These are phyloP conservation scores for Lactarius sanguifluus DNA, from an alignment of 768 basidiomycete species.

Conservation along the genomic window DNA sequence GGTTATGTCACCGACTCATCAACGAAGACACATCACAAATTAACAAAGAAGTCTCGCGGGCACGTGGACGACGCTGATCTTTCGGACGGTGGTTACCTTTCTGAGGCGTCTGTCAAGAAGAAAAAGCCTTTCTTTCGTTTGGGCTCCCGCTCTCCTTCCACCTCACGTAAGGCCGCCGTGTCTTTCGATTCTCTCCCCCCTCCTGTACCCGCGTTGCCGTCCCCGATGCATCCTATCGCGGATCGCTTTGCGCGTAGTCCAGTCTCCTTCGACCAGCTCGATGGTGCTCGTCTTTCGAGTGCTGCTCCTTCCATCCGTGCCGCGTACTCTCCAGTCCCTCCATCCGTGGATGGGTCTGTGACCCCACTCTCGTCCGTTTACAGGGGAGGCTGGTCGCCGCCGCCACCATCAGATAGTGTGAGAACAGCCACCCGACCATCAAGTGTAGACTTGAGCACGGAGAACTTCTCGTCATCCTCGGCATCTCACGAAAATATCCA, in stretches of 20 bases:
- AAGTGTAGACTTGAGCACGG: constrained; percentile 7
- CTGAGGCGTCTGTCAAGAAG: constrained; percentile 36
- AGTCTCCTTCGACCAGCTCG: background rate
- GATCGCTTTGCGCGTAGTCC: constrained; percentile 16
- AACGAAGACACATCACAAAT: constrained; percentile 8
- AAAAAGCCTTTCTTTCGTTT: constrained; percentile 32
- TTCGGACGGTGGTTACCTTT: constrained; percentile 37
- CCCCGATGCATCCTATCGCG: constrained; percentile 12
- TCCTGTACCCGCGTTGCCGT: constrained; percentile 25
- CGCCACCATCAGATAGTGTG: background rate
- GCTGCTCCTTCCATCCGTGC: background rate
- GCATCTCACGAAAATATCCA: constrained; percentile 11
- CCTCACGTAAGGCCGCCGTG: constrained; percentile 14
- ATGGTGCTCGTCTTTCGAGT: background rate
- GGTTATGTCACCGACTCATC: constrained; percentile 11
- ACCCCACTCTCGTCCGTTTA: background rate
- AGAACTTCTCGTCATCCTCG: constrained; percentile 1
- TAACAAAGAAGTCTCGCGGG: constrained; percentile 27
- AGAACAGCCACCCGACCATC: background rate
- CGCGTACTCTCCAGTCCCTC: constrained; percentile 3
- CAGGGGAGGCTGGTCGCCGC: background rate
- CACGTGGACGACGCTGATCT: constrained; percentile 30
- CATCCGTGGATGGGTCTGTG: background rate
- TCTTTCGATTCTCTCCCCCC: constrained; percentile 5
- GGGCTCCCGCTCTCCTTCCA: constrained; percentile 20